These are phyloP conservation scores for Ophiostoma ips DNA, from an alignment of 2,329 filamentous ascomycete genomes.

Conservation along the genomic window DNA sequence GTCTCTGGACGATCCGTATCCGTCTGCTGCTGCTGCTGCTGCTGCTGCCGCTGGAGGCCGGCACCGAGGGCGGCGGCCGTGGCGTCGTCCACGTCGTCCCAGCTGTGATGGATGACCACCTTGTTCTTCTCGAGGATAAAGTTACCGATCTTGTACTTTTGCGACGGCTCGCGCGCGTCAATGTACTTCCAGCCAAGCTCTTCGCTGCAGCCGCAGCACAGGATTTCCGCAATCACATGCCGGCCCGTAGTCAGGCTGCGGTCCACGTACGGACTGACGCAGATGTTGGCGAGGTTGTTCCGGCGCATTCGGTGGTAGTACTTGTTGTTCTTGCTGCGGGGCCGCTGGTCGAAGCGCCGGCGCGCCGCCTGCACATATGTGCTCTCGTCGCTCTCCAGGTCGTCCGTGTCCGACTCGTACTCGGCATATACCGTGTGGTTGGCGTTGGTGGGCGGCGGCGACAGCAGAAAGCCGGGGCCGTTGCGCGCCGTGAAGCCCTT, in stretches of 20 bases:
- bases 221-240: slow-evolving; percentile 51
- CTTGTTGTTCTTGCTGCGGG: too few relatives aligned
- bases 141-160: slow-evolving; percentile 56
- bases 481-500: slow-evolving; percentile 54
- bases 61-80: too few relatives aligned
- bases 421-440: slow-evolving; percentile 11
- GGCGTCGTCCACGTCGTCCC: too few relatives aligned
- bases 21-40: too few relatives aligned
- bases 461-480: slow-evolving; percentile 49
- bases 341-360: too few relatives aligned
- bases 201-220: slow-evolving; percentile 38
- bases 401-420: slow-evolving; percentile 14
- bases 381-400: too few relatives aligned
- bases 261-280: slow-evolving; percentile 17
- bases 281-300: slow-evolving; percentile 26
- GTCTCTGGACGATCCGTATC: too few relatives aligned
- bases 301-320: too few relatives aligned
- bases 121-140: slow-evolving; percentile 45
- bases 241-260: slow-evolving; percentile 40
- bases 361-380: too few relatives aligned
- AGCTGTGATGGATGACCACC: too few relatives aligned
- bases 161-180: slow-evolving; percentile 42
- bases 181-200: slow-evolving; percentile 57
- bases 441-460: slow-evolving; percentile 15
- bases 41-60: too few relatives aligned